Evolutionary conservation across 2,329 filamentous ascomycete genomes (phyloP), one percentile per base, ranked within the genome.

Genomic region (Apiospora aurea): DNA sequence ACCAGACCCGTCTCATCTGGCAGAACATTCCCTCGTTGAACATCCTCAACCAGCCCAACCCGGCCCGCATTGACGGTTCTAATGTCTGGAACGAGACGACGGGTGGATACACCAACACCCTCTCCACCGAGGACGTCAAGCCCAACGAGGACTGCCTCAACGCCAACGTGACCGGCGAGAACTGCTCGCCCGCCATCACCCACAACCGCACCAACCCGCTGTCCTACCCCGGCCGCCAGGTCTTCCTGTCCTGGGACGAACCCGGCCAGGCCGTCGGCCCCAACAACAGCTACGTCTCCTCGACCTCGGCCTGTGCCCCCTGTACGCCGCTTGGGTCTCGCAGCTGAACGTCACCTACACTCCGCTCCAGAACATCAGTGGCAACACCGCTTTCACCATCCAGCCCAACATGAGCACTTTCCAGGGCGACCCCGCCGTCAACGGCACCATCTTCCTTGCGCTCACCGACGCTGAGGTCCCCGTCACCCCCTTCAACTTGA

Each of bases 211-310:
- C 87, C 14, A 87, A 88, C 69, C 93, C 93, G 0, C 88, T 97
- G 0, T 92, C 92, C 0, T 94, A 92, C 80, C 88, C 94, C 0
- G 94, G 94, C 0, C 92, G 92, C 34, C 83, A 91, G 76, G 90
- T 97, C 2, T 90, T 89, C 78, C 83, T 97, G 8, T 80, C 86
- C 61, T 97, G 94, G 94, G 93, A 96, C 38, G 82, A 79, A 0
- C 92, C 93, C 0, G 93, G 93, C 0, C 82, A 88, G 75, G 77
- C 87, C 0, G 87, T 96, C 3, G 94, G 94, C 0, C 94, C 94
- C 0, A 96, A 97, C 81, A 94, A 94, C 83, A 93, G 90, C 78
- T 97, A 97, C 79, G 83, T 94, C 68, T 96, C 94, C 0, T 80
- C 81, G 2, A 89, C 87, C 0, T 84, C 85, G 0, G 92, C 91